A percentile compares a stretch with the other conserved stretches of the same genome.
These are phyloP conservation scores for Lentinula sp. DNA, from an alignment of 768 basidiomycete genomes.

Conservation along the genomic window DNA sequence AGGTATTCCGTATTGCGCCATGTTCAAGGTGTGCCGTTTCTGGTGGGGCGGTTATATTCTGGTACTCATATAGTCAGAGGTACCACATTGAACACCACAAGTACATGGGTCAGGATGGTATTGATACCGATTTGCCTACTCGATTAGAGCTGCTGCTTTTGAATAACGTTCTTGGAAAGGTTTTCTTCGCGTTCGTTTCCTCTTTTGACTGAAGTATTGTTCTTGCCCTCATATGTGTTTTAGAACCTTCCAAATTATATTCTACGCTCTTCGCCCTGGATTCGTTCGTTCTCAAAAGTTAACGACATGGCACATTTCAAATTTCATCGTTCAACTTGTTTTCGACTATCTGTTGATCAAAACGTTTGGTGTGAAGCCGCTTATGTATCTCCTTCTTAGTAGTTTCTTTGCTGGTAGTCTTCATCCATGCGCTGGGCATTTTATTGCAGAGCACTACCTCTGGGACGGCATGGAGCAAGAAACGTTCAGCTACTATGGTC, in stretches of 20 bases:
- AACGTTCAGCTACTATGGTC: slow-evolving; percentile 96
- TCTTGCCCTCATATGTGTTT: background rate
- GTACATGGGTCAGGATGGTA: slow-evolving; percentile 89
- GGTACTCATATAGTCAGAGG: slow-evolving; percentile 33
- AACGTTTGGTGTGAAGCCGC: slow-evolving; percentile 33
- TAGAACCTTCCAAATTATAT: slow-evolving; percentile 96
- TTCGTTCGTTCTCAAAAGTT: slow-evolving; percentile 81
- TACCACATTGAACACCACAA: slow-evolving; percentile 98
- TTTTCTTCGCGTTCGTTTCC: slow-evolving; percentile 84
- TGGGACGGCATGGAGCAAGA: slow-evolving; percentile 92
- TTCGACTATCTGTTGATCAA: slow-evolving; percentile 68
- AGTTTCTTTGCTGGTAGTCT: slow-evolving; percentile 96
- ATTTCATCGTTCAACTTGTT: slow-evolving; percentile 59
- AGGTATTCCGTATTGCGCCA: slow-evolving; percentile 89
- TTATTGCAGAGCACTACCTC: slow-evolving; percentile 95
- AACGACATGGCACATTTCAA: slow-evolving; percentile 82
- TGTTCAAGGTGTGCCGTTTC: slow-evolving; percentile 71
- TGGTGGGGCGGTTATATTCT: background rate
- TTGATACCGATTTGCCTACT: slow-evolving; percentile 94
- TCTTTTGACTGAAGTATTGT: background rate
- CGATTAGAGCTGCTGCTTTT: slow-evolving; percentile 76
- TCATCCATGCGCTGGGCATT: slow-evolving; percentile 95
- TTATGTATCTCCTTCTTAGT: slow-evolving; percentile 80
- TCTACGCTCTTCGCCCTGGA: slow-evolving; percentile 94
- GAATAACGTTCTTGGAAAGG: slow-evolving; percentile 96